A percentile compares a stretch with the other conserved stretches of the same genome.
These are phyloP conservation scores for Trichoderma asperellum DNA, from an alignment of 2,329 filamentous ascomycete species.

Conservation along the genomic window DNA sequence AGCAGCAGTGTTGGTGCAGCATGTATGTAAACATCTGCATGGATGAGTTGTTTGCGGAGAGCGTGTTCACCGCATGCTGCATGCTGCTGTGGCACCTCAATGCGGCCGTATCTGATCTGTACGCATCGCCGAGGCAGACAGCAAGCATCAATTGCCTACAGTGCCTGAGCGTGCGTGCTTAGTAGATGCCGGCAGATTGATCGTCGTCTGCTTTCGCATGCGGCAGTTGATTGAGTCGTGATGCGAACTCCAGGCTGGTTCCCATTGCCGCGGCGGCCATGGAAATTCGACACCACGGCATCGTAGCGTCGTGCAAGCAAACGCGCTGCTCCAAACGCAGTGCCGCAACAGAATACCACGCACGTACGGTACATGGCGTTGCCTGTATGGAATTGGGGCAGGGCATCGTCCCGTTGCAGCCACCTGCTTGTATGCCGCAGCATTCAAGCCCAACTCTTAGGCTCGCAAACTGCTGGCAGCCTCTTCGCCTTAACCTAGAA, in stretches of 20 bases:
- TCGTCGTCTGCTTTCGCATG: neutral
- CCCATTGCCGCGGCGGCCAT: neutral
- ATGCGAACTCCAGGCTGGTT: neutral
- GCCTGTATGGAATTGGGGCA: neutral
- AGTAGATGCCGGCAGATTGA: neutral
- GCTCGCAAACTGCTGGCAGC: neutral
- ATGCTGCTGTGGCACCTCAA: neutral
- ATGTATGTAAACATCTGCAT: slow-evolving; percentile 18
- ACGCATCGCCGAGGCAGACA: slow-evolving; percentile 7
- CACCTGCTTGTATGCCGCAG: neutral
- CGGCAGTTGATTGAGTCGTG: neutral
- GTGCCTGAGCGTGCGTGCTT: neutral
- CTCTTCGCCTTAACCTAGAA: slow-evolving; percentile 6
- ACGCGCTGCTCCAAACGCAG: neutral
- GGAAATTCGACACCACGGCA: neutral
- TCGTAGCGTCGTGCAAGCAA: neutral
- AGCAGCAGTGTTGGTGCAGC: neutral
- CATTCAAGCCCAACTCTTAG: slow-evolving; percentile 2
- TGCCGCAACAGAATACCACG: neutral
- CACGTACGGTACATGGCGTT: neutral
- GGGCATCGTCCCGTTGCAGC: neutral
- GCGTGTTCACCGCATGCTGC: slow-evolving; percentile 14
- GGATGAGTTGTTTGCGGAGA: slow-evolving; percentile 25
- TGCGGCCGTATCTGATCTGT: neutral
- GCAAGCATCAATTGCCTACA: neutral